Percentiles rank a stretch among this genome's conserved stretches.
phyloP scores from a whole-genome alignment of 306 rosid genomes.

The Cyamopsis tetragonoloba region DNA sequence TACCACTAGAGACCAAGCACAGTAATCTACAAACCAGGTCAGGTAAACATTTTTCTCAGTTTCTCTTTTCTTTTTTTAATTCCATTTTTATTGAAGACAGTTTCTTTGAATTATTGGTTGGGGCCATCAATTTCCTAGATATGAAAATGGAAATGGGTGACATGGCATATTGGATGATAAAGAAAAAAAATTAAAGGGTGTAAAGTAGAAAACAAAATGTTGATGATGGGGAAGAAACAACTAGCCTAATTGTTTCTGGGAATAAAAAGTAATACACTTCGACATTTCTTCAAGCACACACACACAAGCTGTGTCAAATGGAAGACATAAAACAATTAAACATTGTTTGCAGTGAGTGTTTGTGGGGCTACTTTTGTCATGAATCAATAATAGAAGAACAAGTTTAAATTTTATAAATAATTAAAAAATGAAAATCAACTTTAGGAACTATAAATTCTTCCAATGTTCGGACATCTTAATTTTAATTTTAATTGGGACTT shows the following conservation, averaged over 20 bases:
- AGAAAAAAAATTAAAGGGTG: not conserved
- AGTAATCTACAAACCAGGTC: not conserved
- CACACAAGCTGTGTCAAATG: not conserved
- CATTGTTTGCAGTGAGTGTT: not conserved
- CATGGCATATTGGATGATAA: constrained; percentile 1
- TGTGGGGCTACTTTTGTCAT: not conserved
- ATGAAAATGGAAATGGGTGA: constrained; percentile 6
- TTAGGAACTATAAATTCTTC: constrained; percentile 18
- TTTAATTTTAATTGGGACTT: too few species aligned
- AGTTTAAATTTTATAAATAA: not conserved
- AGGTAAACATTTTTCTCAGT: not conserved
- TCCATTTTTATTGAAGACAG: not conserved
- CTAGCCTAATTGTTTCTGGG: not conserved
- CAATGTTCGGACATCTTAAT: too few species aligned
- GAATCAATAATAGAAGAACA: not conserved
- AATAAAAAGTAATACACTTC: not conserved
- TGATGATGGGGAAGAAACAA: not conserved
- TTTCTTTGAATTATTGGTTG: constrained; percentile 4
- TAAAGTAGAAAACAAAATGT: not conserved
- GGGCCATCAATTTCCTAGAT: not conserved
- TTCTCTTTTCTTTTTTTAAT: not conserved
- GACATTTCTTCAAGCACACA: not conserved
- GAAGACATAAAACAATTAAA: too few species aligned
- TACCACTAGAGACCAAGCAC: not conserved
- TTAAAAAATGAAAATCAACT: not conserved